phyloP scores from a whole-genome alignment of 805 yeast species.

The Candida morakotiae region DNA sequence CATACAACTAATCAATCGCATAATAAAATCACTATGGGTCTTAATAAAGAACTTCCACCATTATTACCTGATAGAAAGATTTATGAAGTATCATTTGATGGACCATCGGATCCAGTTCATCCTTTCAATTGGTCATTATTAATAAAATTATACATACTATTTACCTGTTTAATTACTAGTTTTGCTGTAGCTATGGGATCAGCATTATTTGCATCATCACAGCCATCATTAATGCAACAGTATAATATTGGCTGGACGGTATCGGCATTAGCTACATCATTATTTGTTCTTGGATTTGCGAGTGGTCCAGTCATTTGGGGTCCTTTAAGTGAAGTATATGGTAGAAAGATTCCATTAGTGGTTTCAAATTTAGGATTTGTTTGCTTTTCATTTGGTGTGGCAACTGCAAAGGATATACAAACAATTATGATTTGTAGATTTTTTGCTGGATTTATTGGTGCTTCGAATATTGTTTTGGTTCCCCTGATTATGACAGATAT shows the following conservation, averaged over 20 bases:
- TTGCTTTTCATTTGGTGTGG: slow-evolving; percentile 58
- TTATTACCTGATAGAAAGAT: slow-evolving; percentile 47
- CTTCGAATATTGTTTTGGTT: slow-evolving; percentile 78
- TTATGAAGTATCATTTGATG: slow-evolving; percentile 71
- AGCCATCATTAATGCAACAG: slow-evolving; percentile 40
- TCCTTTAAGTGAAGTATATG: slow-evolving; percentile 23
- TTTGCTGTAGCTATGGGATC: slow-evolving; percentile 57
- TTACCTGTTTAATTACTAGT: slow-evolving; percentile 12
- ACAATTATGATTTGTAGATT: slow-evolving; percentile 74
- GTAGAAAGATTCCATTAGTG: slow-evolving; percentile 42
- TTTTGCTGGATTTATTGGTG: slow-evolving; percentile 77
- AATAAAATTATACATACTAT: slow-evolving; percentile 22
- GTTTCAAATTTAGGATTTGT: slow-evolving; percentile 35
- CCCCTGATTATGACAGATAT: slow-evolving; percentile 87
- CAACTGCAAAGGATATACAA: slow-evolving; percentile 73
- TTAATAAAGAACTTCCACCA: slow-evolving; percentile 60
- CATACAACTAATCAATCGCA: slow-evolving; percentile 20
- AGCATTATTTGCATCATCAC: slow-evolving; percentile 68
- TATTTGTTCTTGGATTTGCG: slow-evolving; percentile 90
- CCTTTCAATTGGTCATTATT: slow-evolving; percentile 66
- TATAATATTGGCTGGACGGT: slow-evolving; percentile 62
- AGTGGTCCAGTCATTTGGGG: slow-evolving; percentile 87
- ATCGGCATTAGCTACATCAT: slow-evolving; percentile 70
- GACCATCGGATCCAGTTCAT: slow-evolving; percentile 72
- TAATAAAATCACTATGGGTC: slow-evolving; percentile 54